Conservation (phyloP, 2,329 filamentous ascomycete species). For the Botrytis byssoidea region DNA sequence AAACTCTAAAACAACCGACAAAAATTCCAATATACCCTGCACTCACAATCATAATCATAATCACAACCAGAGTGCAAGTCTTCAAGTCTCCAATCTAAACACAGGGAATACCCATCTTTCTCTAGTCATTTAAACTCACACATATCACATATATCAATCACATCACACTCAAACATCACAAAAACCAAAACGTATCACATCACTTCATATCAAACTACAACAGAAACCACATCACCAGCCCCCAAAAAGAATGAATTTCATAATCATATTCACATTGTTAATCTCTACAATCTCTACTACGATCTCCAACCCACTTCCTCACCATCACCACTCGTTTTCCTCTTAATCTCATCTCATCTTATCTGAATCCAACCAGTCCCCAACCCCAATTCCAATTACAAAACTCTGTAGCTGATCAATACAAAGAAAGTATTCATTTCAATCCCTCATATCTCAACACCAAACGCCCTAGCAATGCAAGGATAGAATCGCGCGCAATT, state of each 20-base stretch:
- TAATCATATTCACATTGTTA: background rate
- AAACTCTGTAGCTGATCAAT: background rate
- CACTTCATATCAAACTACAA: background rate
- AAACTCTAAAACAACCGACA: background rate
- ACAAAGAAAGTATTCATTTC: background rate
- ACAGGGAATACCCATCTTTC: background rate
- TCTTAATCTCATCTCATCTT: background rate
- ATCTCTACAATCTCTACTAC: background rate
- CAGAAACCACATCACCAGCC: background rate
- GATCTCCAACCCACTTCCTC: background rate
- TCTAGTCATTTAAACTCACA: background rate
- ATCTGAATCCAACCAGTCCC: background rate
- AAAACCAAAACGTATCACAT: background rate
- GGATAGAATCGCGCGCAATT: background rate
- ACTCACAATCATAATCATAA: background rate
- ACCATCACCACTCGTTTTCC: background rate
- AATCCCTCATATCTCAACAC: background rate
- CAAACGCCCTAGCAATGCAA: background rate
- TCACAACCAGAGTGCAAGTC: accelerated
- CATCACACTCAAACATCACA: background rate
- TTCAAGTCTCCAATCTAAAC: background rate
- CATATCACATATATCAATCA: background rate
- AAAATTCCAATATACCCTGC: background rate
- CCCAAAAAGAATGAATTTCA: background rate
- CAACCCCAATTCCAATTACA: background rate